Evolutionary conservation across 2,329 filamentous ascomycete species (phyloP).

Genomic region (Aureobasidium sp.): DNA sequence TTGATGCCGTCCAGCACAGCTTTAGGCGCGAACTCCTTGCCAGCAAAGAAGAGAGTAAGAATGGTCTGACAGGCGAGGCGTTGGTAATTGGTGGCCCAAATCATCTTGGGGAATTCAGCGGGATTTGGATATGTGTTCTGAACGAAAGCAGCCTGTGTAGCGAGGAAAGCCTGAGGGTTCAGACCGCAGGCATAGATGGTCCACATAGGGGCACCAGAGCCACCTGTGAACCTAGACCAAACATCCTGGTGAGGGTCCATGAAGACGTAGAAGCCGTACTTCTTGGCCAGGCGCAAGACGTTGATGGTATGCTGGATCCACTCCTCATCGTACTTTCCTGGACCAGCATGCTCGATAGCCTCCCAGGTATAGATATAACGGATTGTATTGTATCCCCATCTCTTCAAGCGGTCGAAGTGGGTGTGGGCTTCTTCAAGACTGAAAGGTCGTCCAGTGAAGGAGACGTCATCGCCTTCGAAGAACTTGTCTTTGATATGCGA

Average conservation of each 20-base stretch:
- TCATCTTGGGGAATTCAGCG: slow-evolving; percentile 90
- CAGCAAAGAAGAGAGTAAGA: slow-evolving; percentile 90
- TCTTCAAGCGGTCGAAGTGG: slow-evolving; percentile 78
- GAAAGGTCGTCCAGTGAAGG: slow-evolving; percentile 82
- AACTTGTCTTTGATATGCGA: slow-evolving; percentile 72
- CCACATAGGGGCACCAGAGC: slow-evolving; percentile 95
- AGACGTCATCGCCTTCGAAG: slow-evolving; percentile 87
- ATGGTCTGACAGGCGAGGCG: slow-evolving; percentile 80
- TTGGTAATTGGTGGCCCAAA: slow-evolving; percentile 97
- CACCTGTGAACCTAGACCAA: slow-evolving; percentile 91
- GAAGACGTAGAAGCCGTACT: slow-evolving; percentile 91
- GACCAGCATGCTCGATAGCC: slow-evolving; percentile 88
- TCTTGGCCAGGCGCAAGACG: slow-evolving; percentile 71
- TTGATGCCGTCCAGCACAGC: slow-evolving; percentile 92
- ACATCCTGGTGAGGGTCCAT: slow-evolving; percentile 99
- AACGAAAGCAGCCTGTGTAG: slow-evolving; percentile 84
- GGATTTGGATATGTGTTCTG: slow-evolving; percentile 89
- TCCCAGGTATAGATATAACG: slow-evolving; percentile 98
- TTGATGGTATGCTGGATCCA: slow-evolving; percentile 89
- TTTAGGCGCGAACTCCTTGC: slow-evolving; percentile 86
- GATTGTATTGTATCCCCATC: slow-evolving; percentile 93
- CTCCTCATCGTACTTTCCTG: slow-evolving; percentile 85
- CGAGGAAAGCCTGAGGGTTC: slow-evolving; percentile 74
- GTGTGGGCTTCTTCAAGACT: slow-evolving; percentile 69
- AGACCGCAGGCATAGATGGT: slow-evolving; percentile 90